Conservation (phyloP, 768 basidiomycete species). For the Amanita thiersii region DNA sequence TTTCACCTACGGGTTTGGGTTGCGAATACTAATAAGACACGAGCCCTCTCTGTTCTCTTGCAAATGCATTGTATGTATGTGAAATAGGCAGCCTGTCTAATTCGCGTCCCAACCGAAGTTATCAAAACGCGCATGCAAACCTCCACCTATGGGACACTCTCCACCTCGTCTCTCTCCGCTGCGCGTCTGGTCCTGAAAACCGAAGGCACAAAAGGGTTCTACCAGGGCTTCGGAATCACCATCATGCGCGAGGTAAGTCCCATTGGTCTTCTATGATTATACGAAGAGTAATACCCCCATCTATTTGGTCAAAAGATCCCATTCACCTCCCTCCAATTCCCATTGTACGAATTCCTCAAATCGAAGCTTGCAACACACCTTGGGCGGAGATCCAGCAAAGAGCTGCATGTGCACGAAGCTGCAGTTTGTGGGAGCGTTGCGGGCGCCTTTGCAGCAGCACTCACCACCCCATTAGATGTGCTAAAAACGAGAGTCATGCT, state of each 20-base stretch:
- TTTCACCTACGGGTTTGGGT: constrained; percentile 6
- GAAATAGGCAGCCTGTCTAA: constrained; percentile 85
- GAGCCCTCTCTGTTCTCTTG: background rate
- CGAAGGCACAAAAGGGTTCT: constrained; percentile 74
- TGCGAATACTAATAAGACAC: no score
- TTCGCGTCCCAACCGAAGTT: constrained; percentile 94
- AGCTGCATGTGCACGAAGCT: constrained; percentile 64
- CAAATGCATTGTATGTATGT: no score
- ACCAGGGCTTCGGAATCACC: constrained; percentile 82
- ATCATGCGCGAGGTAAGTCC: constrained; percentile 43
- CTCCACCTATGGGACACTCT: constrained; percentile 54
- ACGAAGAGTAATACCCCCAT: constrained; percentile 25
- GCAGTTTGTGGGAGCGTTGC: constrained; percentile 88
- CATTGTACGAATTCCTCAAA: constrained; percentile 88
- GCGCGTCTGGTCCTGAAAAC: constrained; percentile 46
- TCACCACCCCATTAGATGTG: constrained; percentile 94
- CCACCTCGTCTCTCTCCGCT: constrained; percentile 51
- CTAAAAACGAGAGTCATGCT: constrained; percentile 97
- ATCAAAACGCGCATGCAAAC: constrained; percentile 93
- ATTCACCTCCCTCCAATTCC: constrained; percentile 94
- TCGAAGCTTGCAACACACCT: constrained; percentile 46
- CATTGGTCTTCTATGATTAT: constrained; percentile 19
- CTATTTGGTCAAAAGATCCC: constrained; percentile 57
- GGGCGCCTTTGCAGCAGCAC: constrained; percentile 81
- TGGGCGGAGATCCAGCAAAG: constrained; percentile 29